Evolutionary conservation across 306 rosid species (phyloP).

Genomic region (Castanea sativa): DNA sequence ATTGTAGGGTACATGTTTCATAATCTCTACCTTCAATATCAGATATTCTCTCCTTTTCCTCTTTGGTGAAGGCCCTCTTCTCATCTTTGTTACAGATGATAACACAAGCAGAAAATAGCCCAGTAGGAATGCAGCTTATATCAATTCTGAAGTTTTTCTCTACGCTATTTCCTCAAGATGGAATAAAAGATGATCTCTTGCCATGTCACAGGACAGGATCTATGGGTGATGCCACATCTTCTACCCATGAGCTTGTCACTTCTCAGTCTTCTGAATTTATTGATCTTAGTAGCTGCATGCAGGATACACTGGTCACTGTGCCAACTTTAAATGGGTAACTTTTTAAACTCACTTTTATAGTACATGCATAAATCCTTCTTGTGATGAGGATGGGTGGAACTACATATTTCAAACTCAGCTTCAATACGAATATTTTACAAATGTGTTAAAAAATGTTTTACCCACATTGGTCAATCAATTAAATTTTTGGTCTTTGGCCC

Average conservation of each 20-base stretch:
- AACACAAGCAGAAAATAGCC: slow-evolving; percentile 45
- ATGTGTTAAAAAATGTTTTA: too few species aligned
- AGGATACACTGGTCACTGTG: slow-evolving; percentile 59
- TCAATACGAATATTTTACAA: too few species aligned
- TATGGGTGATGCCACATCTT: slow-evolving; percentile 17
- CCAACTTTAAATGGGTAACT: slow-evolving; percentile 90
- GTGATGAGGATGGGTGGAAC: background rate
- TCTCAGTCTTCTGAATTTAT: slow-evolving; percentile 47
- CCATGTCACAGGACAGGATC: slow-evolving; percentile 23
- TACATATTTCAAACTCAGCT: background rate
- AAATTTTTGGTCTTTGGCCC: background rate
- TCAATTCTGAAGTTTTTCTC: slow-evolving; percentile 73
- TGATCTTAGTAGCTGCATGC: slow-evolving; percentile 76
- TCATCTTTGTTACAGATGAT: slow-evolving; percentile 49
- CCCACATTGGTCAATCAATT: background rate
- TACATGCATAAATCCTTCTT: background rate
- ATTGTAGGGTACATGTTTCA: background rate
- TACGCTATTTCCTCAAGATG: slow-evolving; percentile 37
- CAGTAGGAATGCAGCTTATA: slow-evolving; percentile 52
- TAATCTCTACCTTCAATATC: background rate
- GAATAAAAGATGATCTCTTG: slow-evolving; percentile 11
- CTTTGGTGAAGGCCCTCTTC: slow-evolving; percentile 3
- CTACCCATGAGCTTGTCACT: slow-evolving; percentile 8
- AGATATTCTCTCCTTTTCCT: slow-evolving; percentile 1
- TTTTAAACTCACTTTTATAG: background rate